Evolutionary conservation across 257 asterid genomes (phyloP), one percentile per base, ranked within the genome.

Genomic region (Verbena officinalis): DNA sequence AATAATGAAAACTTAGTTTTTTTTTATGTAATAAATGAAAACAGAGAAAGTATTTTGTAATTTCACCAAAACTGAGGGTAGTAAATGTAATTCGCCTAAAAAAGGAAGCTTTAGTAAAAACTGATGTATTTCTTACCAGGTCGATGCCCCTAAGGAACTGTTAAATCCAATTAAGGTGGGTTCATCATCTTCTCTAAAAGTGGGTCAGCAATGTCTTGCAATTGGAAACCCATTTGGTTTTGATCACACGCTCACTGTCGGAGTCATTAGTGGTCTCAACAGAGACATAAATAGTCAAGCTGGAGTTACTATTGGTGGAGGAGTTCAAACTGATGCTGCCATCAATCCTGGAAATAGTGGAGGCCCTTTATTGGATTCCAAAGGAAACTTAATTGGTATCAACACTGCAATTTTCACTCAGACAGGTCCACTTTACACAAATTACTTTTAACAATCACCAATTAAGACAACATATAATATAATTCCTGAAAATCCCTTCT

Each of bases 341-440:
- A 93, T 93, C 73, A 93, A 93, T 74, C 99, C 99, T 49, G 99
- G 99, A 68, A 93, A 93, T 90, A 93, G 98, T 64, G 98, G 98
- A 40, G 98, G 98, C 36, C 98, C 98, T 72, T 75, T 93, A 55
- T 71, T 93, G 86, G 90, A 93, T 75, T 93, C 97, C 12, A 87
- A 85, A 65, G 98, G 98, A 64, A 82, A 81, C 67, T 77, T 93
- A 65, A 86, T 93, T 43, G 98, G 98, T 75, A 90, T 93, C 62
- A 93, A 93, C 84, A 87, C 98, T 7, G 98, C 98, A 52, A 93
- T 93, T 76, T 93, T 87, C 72, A 93, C 98, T 33, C 98, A 84
- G 77, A 85, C 98, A 48, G 98, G 98, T 85, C 71, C 27, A 16
- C 3, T n/a, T 62, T 14, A n/a, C 34, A 9, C 16, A 7, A 50